A percentile compares a stretch with the other conserved stretches of the same genome.
Conservation (phyloP, 179 eudicot genomes). For the Dionaea muscipula region DNA sequence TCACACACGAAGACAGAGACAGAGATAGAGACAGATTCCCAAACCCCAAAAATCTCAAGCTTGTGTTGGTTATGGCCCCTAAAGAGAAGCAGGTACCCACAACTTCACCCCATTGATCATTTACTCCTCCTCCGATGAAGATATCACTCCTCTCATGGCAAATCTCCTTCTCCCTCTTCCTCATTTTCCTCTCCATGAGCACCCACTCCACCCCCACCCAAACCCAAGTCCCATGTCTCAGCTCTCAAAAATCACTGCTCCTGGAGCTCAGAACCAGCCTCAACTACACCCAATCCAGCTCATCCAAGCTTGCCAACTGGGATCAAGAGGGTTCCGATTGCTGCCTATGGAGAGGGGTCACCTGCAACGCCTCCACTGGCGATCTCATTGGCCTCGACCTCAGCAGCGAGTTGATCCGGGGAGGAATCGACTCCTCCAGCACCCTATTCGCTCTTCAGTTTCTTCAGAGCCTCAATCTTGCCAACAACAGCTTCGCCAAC, state of each 20-base stretch:
- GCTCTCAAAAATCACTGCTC: conserved; percentile 12
- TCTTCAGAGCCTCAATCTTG: conserved; percentile 27
- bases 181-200: background rate
- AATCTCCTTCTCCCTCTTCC: background rate
- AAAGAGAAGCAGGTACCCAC: too few relatives aligned
- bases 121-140: too few relatives aligned
- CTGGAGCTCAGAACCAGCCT: conserved; percentile 13
- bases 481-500: conserved; percentile 18
- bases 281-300: background rate
- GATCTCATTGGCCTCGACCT: conserved; percentile 24
- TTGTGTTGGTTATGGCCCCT: too few relatives aligned
- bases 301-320: conserved; percentile 8
- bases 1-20: too few relatives aligned
- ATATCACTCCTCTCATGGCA: background rate
- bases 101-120: too few relatives aligned
- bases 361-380: conserved; percentile 17
- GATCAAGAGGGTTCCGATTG: conserved; percentile 12
- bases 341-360: conserved; percentile 24
- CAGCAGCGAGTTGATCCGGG: conserved; percentile 9
- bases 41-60: too few relatives aligned
- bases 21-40: too few relatives aligned
- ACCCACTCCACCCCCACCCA: conserved; percentile 4
- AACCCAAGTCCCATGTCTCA: conserved; percentile 4
- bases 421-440: conserved; percentile 7
- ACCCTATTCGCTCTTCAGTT: conserved; percentile 16